phyloP scores from a whole-genome alignment of 192 early-diverging fungal genomes.

The Linnemannia exigua region DNA sequence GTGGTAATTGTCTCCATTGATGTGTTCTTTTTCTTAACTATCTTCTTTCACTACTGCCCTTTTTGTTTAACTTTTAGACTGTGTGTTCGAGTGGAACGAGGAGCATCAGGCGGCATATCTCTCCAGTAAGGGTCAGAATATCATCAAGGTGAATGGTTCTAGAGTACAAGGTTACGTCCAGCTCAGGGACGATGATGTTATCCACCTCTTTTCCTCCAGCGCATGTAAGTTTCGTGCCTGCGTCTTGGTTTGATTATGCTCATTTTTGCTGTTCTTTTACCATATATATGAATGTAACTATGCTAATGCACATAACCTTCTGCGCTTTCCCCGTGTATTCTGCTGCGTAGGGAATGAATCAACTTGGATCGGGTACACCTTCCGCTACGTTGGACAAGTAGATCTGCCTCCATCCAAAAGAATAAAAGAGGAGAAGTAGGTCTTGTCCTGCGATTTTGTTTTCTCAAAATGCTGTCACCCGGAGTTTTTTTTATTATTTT shows the following conservation, averaged over 20 bases:
- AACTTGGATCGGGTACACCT: not conserved
- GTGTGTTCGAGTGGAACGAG: conserved; percentile 10
- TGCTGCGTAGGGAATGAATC: not conserved
- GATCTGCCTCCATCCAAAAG: not conserved
- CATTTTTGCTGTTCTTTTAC: not conserved
- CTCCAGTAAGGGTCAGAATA: not conserved
- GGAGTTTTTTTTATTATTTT: not conserved
- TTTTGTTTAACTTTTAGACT: conserved; percentile 2
- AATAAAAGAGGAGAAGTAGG: not conserved
- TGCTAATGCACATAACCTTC: not conserved
- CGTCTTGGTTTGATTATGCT: not conserved
- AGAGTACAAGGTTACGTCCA: not conserved
- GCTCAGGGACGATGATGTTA: not conserved
- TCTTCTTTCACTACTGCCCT: too few species aligned
- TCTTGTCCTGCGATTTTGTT: not conserved
- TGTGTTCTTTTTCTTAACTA: not conserved
- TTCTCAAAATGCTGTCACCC: not conserved
- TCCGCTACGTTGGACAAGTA: not conserved
- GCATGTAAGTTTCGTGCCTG: not conserved
- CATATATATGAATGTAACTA: not conserved
- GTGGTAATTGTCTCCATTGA: not conserved
- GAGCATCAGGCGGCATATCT: not conserved
- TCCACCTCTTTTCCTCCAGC: not conserved
- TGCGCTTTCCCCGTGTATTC: not conserved
- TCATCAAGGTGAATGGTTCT: conserved; percentile 8